A percentile compares a stretch with the other conserved stretches of the same genome.
phyloP scores from a whole-genome alignment of 192 early-diverging fungal species.

The Dissophora globulifera region DNA sequence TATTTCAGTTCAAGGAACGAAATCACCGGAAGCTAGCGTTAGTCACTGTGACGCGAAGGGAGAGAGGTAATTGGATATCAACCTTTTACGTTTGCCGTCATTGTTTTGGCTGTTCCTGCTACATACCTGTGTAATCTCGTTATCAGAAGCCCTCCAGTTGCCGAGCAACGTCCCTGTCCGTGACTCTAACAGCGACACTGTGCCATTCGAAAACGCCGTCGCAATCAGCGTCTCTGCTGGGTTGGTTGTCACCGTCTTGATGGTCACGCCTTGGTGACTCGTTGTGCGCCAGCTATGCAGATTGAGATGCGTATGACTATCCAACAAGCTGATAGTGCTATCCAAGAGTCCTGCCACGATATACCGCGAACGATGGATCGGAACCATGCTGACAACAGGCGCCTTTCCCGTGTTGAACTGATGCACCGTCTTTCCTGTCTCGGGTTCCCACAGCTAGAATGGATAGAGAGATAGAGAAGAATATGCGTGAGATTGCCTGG shows the following conservation, averaged over 20 bases:
- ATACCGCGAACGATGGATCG: conserved; percentile 60
- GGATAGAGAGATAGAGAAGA: background rate
- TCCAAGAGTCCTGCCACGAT: conserved; percentile 63
- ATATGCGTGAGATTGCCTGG: background rate
- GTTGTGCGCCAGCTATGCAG: conserved; percentile 37
- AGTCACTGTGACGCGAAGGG: too few relatives aligned
- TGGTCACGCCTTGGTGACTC: conserved; percentile 27
- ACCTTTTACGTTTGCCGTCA: too few relatives aligned
- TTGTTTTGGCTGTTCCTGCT: too few relatives aligned
- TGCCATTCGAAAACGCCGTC: conserved; percentile 62
- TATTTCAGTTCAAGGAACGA: conserved; percentile 12
- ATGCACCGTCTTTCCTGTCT: conserved; percentile 60
- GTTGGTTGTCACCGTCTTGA: conserved; percentile 56
- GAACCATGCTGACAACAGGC: conserved; percentile 59
- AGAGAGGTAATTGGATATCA: too few relatives aligned
- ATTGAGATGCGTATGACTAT: conserved; percentile 38
- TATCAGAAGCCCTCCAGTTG: conserved; percentile 68
- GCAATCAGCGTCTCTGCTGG: conserved; percentile 64
- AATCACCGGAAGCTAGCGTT: too few relatives aligned
- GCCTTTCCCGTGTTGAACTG: conserved; percentile 59
- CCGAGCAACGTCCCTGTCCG: conserved; percentile 64
- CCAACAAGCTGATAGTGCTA: conserved; percentile 57
- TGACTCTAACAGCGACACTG: conserved; percentile 63
- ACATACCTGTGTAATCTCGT: conserved; percentile 66
- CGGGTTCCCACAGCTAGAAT: conserved; percentile 67